Evolutionary conservation across 1,284 basidiomycete genomes (phyloP).

Genomic region (Waitea zeae): DNA sequence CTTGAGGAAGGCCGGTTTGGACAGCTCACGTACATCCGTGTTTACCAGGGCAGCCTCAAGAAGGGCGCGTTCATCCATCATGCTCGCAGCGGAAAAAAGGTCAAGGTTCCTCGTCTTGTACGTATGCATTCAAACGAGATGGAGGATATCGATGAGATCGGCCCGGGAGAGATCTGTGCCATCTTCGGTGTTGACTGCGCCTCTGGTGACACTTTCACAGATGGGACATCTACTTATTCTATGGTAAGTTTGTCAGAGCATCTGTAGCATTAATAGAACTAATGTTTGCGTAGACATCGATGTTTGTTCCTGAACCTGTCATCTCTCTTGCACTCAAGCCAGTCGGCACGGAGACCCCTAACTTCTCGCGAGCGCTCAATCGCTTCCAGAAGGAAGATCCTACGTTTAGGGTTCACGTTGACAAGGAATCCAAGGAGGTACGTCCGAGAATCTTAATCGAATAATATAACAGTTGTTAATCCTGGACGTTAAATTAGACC

Average conservation of each 20-base stretch:
- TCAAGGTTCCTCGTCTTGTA: slow-evolving; percentile 95
- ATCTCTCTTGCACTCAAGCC: slow-evolving; percentile 92
- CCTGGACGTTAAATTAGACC: slow-evolving; percentile 35
- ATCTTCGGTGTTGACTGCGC: slow-evolving; percentile 99
- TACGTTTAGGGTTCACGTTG: slow-evolving; percentile 95
- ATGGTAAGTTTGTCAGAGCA: slow-evolving; percentile 47
- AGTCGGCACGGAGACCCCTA: slow-evolving; percentile 82
- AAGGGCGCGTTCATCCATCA: slow-evolving; percentile 83
- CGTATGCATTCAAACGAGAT: slow-evolving; percentile 99
- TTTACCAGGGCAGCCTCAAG: slow-evolving; percentile 90
- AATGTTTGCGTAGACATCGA: slow-evolving; percentile 56
- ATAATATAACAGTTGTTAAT: slow-evolving; percentile 1
- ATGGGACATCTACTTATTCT: slow-evolving; percentile 72
- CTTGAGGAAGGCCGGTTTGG: slow-evolving; percentile 96
- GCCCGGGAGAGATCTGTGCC: slow-evolving; percentile 98
- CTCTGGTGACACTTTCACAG: slow-evolving; percentile 96
- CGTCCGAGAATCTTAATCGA: slow-evolving; percentile 4
- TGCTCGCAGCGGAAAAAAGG: slow-evolving; percentile 89
- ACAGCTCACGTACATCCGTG: slow-evolving; percentile 97
- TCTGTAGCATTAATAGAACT: neutral
- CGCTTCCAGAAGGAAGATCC: slow-evolving; percentile 99
- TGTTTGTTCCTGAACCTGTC: slow-evolving; percentile 98
- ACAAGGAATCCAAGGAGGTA: slow-evolving; percentile 87
- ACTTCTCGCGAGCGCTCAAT: slow-evolving; percentile 93
- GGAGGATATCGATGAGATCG: slow-evolving; percentile 95